Evolutionary conservation across 768 basidiomycete genomes (phyloP), one percentile per base, ranked within the genome.

Genomic region (Amanita muscaria): DNA sequence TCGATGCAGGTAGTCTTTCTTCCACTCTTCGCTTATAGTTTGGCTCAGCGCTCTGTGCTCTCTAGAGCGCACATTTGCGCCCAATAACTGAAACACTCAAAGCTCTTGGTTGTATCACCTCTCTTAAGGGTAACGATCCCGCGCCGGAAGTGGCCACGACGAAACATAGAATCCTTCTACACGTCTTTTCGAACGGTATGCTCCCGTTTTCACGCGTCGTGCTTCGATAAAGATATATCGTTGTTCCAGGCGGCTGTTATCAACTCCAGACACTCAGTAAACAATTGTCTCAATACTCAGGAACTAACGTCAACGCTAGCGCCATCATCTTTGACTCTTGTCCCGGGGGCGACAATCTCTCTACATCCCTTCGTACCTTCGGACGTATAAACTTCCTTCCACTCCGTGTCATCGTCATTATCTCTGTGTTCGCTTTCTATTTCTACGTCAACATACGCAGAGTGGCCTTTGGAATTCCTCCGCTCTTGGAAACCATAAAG

Each of bases 131-230:
- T 12, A 21, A 9, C 35, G 1, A 39, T 55, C 14, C 44, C 49
- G 15, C 30, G 12, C 39, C 24, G 10, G 39, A 46, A 39, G n/a
- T 6, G 48, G 25, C 14, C 40, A 6, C 32, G 39, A 32, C 19
- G 38, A 42, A 33, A 44, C 64, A 64, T 24, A 60, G 67, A n/a
- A 56, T 74, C 14, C 56, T 76, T 11, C 58, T 69, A 1, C 74
- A 76, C 39, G 53, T 60, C 9, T 76, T 76, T 47, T 74, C 73
- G 0, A 74, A 74, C 31, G 74, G 72, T 70, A 45, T 5, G 35
- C 5, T 23, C 22, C 6, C 41, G 18, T 40, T 16, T 34, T 18
- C 12, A n/a, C 38, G 19, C 29, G 21, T 33, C 29, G n/a, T 18
- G 9, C 14, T 16, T 11, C 18, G 11, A 33, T 22, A 32, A 14